Conservation (phyloP, 768 basidiomycete species). For the Wakefieldia striispora region DNA sequence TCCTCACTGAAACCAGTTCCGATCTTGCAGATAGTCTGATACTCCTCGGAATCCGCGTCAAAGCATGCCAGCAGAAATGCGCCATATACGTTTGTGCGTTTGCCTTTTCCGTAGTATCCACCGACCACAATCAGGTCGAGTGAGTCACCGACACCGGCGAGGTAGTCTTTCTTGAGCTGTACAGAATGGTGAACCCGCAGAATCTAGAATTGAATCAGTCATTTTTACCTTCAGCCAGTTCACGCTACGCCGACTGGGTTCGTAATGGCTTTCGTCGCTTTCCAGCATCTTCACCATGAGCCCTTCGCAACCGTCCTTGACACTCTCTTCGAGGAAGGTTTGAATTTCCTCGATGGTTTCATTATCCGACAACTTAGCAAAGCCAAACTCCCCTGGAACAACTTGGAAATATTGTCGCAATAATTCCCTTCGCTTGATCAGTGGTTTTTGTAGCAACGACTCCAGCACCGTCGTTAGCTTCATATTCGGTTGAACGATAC, state of each 20-base stretch:
- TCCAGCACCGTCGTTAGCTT: slow-evolving; percentile 33
- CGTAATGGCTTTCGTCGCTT: slow-evolving; percentile 87
- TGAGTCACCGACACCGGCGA: slow-evolving; percentile 95
- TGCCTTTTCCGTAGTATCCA: slow-evolving; percentile 96
- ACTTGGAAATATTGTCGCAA: slow-evolving; percentile 76
- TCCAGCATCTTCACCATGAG: slow-evolving; percentile 99
- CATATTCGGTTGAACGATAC: neutral
- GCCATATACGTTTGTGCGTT: slow-evolving; percentile 95
- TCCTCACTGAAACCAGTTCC: slow-evolving; percentile 99
- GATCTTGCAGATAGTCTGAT: slow-evolving; percentile 98
- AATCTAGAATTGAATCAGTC: neutral
- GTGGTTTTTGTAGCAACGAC: slow-evolving; percentile 78
- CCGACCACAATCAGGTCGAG: slow-evolving; percentile 98
- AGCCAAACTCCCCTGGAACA: slow-evolving; percentile 88
- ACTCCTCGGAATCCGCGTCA: slow-evolving; percentile 91
- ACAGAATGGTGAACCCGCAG: slow-evolving; percentile 1
- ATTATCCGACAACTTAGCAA: slow-evolving; percentile 88
- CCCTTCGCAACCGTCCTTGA: slow-evolving; percentile 98
- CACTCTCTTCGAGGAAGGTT: slow-evolving; percentile 89
- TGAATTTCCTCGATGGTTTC: slow-evolving; percentile 94
- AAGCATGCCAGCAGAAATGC: slow-evolving; percentile 98
- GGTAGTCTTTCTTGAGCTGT: slow-evolving; percentile 98
- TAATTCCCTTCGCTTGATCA: slow-evolving; percentile 74
- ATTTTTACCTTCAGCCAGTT: slow-evolving; percentile 92
- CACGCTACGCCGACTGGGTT: slow-evolving; percentile 91